Base-by-base conservation (phyloP, 2,329 filamentous ascomycete species). In the Penicillium nordicum region DNA sequence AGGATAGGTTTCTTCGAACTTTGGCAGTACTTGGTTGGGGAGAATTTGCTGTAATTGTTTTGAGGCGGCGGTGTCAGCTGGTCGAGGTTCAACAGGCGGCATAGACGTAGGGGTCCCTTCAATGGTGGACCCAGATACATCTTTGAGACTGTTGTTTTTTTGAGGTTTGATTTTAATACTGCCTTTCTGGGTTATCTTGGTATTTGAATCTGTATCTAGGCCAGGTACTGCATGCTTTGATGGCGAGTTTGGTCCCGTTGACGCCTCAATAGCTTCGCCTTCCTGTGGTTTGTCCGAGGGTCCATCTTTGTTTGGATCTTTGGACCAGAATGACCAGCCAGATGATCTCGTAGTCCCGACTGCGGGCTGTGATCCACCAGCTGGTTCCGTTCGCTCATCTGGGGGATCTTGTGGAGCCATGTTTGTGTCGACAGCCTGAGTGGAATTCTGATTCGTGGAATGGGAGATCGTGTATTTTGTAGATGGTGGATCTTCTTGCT, bases 1-100 rank as follows among this genome's bases (percentile, higher is more conserved):
- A 32, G 69, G 66, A 58, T 80, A 80, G 8, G 77, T 82, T 23
- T 76, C 74, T 57, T 73, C 72, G 45, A 82, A 78, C 16, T 68
- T 68, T 8, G 80, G 80, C 29, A 82, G 69, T 5, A 82, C 67
- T 56, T 81, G 73, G 57, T 81, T 82, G 11, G 76, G 72, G 9
- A 76, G 58, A 6, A 71, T 66, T 43, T 63, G 72, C 54, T 70
- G 72, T 51, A 72, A 57, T 51, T 71, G 71, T 53, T 70, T 70
- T n/a, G 70, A 71, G n/a, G 72, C 69, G 21, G 60, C 63, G 3
- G 63, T 59, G 56, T 76, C 72, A 5, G 50, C 50, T 21, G 60
- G 58, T 45, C 55, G 62, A 25, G 69, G 61, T n/a, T 67, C 66
- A n/a, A 66, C 63, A 25, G 63, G 55, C 40, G 62, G 57, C 46